Base-by-base conservation (phyloP, 768 basidiomycete species). In the Suillus discolor region DNA sequence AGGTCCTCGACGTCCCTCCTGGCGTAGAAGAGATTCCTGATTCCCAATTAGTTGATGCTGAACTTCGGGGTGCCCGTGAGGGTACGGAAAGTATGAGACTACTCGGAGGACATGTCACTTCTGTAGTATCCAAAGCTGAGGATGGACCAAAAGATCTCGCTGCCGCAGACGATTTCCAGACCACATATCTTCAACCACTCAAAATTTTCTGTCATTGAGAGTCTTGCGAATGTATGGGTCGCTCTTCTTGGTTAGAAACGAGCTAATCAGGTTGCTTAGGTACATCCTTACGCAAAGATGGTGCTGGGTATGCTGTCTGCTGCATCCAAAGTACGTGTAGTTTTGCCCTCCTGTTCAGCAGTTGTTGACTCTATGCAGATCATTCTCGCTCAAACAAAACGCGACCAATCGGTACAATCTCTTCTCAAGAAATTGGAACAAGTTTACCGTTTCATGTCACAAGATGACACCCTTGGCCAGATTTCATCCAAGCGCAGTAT, bases 231-330 rank as follows among this genome's bases (percentile, higher is more conserved):
- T 34, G 64, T 62, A n/a, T 41, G 64, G 9, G 39, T 3, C 2
- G 9, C 18, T 64, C 16, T 36, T 16, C 4, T 31, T 11, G 8
- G 18, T 31, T 38, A 4, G 47, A 7, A 38, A 11, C 20, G 20
- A 49, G 18, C 31, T 57, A 18, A 45, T 25, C 28, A 36, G n/a
- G 13, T 44, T 41, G 18, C 5, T 4, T 13, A 63, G 65, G 36
- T 63, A 8, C 65, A 66, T 36, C 62, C 65, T 11, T 63, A 66
- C 15, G 65, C 51, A 15, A 62, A 66, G 34, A 28, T 62, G 39
- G 65, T 31, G 16, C 54, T 54, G 65, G 54, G 47, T 31, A 31
- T 54, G 34, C 49, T 66, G 42, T 28, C 28, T n/a, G 47, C 20
- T 16, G 61, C 61, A 31, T 45, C 61, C 12, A 13, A 66, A 34